A percentile compares a stretch with the other conserved stretches of the same genome.
Conservation (phyloP, 2,329 filamentous ascomycete genomes). For the Elsinoe arachidis region DNA sequence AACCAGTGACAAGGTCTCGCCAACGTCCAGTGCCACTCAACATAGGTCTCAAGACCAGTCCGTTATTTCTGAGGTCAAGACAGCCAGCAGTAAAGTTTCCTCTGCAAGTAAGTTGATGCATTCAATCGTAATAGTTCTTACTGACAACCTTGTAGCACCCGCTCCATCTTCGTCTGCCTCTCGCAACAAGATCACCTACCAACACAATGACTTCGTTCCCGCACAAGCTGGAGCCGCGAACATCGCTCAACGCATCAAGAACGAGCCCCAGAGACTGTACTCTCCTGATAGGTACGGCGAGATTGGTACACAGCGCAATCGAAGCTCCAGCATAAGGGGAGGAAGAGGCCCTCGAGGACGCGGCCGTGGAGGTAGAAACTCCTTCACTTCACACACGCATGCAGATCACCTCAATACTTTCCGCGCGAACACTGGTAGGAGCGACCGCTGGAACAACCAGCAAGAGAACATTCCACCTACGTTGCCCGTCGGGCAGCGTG, state of each 20-base stretch:
- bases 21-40: not conserved
- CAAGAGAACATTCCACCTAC: not conserved
- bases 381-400: not conserved
- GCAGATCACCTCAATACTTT: not conserved
- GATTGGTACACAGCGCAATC: not conserved
- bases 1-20: not conserved
- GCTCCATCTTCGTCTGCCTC: not conserved
- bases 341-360: not conserved
- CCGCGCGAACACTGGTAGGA: not conserved
- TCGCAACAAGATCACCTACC: not conserved
- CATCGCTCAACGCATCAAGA: not conserved
- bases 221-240: not conserved
- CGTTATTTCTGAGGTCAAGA: too few species aligned
- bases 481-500: not conserved
- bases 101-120: not conserved
- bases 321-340: not conserved
- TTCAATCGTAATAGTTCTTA: not conserved
- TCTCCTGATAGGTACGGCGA: not conserved
- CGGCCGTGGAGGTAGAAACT: not conserved
- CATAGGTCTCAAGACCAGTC: not conserved
- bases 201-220: not conserved
- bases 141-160: not conserved
- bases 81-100: too few species aligned
- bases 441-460: not conserved
- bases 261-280: not conserved